Evolutionary conservation across 1,284 basidiomycete species (phyloP), one percentile per base, ranked within the genome.

Genomic region (Waitea zeae): DNA sequence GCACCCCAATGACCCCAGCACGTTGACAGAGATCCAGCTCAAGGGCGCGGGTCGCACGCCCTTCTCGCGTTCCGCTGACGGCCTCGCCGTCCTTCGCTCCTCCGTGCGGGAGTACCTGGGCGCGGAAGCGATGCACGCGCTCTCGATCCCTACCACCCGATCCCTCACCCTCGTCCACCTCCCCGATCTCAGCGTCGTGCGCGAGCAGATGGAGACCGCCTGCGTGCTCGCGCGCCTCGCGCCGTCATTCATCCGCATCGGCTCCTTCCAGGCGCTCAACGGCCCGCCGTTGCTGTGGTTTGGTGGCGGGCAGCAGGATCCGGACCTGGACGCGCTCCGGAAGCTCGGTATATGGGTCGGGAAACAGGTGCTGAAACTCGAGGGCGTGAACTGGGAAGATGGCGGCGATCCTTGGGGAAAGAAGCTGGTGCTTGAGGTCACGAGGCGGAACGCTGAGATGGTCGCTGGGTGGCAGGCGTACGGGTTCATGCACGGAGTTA

Each of bases 31-130:
- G 50, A 62, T 98, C 3, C 93, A 97, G 52, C 68, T 97, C 43
- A 98, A 97, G 50, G 93, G 93, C 0, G 75, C 80, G 1, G 93
- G 93, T 0, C 67, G 93, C 6, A 98, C 93, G 1, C 92, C 93
- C 0, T 97, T 93, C 57, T 87, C 88, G 1, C 70, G 93, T 31
- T 62, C 59, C 30, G 93, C 90, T 1, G 93, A 98, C 52, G 93
- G 93, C 0, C 65, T 97, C 5, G 93, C 93, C 1, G 90, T 95
- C 1, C 58, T 92, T 12, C 75, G 89, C 17, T 90, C 87, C 28
- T 90, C 88, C 4, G 77, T 97, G 27, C 75, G 93, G 35, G 93
- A 98, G 58, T 97, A 75, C 45, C 67, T 90, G 2, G 77, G 81
- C 36, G 76, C 80, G 2, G 87, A 93, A 71, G 88, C 88, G 7